phyloP scores from a whole-genome alignment of 345 rosid species.

The Citrus hindsii region DNA sequence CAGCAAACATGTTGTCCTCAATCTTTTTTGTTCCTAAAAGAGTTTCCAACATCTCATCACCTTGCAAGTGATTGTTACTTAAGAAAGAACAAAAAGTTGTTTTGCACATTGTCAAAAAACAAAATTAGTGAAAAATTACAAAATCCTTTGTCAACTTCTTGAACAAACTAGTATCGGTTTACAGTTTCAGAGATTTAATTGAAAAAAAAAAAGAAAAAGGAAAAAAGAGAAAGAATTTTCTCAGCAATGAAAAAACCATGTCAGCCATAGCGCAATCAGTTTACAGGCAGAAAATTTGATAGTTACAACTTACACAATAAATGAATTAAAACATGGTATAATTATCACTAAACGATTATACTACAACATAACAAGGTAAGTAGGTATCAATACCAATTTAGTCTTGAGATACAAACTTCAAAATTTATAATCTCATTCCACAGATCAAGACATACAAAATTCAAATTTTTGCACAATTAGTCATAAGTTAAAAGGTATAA shows the following conservation, averaged over 20 bases:
- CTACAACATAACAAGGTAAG: too few species aligned
- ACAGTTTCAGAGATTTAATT: neutral
- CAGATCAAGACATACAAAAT: neutral
- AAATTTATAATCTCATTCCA: neutral
- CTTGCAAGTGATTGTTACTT: neutral
- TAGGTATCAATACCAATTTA: too few species aligned
- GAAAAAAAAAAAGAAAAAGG: too few species aligned
- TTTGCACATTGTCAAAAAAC: neutral
- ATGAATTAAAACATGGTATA: too few species aligned
- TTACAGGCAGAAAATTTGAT: too few species aligned
- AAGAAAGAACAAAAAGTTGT: neutral
- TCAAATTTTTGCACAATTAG: neutral
- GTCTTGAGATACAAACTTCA: neutral
- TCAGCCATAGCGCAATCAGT: too few species aligned
- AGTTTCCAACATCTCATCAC: neutral
- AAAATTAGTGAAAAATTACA: neutral
- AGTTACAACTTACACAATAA: too few species aligned
- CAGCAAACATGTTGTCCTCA: constrained; percentile 61
- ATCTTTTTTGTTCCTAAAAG: constrained; percentile 61
- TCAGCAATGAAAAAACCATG: too few species aligned
- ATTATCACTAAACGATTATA: too few species aligned
- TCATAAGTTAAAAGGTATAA: neutral
- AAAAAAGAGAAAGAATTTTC: neutral
- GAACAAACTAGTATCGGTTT: neutral
- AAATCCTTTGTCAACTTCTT: neutral